Conservation (phyloP, 2,329 filamentous ascomycete species). For the Fusarium stilboides region DNA sequence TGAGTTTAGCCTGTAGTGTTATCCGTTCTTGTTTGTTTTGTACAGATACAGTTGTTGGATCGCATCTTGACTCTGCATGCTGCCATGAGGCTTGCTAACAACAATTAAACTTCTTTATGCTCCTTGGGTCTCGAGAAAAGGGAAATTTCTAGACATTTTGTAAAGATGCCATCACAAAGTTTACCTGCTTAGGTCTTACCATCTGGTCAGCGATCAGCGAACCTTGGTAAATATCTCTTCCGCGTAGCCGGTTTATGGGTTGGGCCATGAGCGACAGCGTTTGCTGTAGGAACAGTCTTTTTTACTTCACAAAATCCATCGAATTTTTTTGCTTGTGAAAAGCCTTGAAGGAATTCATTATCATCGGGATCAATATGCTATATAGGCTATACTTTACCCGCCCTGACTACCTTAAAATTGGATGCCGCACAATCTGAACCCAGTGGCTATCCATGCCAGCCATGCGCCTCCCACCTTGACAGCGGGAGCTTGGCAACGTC, state of each 20-base stretch:
- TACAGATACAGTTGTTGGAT: background rate
- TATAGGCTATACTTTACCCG: too few relatives aligned
- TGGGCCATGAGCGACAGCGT: background rate
- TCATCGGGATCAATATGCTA: too few relatives aligned
- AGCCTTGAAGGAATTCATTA: too few relatives aligned
- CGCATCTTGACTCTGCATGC: too few relatives aligned
- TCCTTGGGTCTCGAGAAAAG: background rate
- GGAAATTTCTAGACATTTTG: background rate
- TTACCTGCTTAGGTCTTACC: background rate
- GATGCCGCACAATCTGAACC: constrained; percentile 20
- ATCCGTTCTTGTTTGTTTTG: background rate
- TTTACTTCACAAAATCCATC: too few relatives aligned
- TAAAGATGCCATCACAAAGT: background rate
- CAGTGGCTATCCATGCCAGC: constrained; percentile 23
- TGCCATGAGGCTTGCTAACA: too few relatives aligned
- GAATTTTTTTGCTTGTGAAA: too few relatives aligned
- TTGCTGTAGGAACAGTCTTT: too few relatives aligned
- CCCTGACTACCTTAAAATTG: background rate
- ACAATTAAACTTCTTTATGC: background rate
- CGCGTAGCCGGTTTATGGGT: background rate
- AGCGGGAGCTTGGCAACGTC: constrained; percentile 24
- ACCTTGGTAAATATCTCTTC: background rate
- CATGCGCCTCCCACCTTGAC: constrained; percentile 15
- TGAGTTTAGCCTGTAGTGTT: background rate
- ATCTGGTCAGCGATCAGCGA: background rate